Evolutionary conservation across 192 early-diverging fungal genomes (phyloP).

Genomic region (Anaeromyces robustus): DNA sequence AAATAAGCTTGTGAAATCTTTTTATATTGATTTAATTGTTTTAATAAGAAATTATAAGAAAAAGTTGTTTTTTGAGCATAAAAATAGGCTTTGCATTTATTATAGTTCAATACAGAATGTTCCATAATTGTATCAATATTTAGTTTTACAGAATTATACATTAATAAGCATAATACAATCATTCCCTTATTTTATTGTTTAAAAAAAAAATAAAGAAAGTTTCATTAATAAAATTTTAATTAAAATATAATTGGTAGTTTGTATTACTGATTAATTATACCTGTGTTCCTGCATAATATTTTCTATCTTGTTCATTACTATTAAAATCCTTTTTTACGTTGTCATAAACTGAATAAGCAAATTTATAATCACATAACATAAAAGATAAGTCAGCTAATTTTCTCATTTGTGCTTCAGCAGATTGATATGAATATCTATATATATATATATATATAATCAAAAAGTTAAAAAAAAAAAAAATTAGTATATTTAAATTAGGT

Average conservation of each 20-base stretch:
- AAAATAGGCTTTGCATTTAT: conserved; percentile 25
- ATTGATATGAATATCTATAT: conserved; percentile 39
- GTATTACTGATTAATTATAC: conserved; percentile 5
- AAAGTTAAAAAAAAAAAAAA: conserved; percentile 8
- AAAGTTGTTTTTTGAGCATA: conserved; percentile 59
- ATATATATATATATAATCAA: neutral
- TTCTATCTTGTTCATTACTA: conserved; percentile 8
- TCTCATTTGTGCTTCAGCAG: conserved; percentile 84
- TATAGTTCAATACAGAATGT: neutral
- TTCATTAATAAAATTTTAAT: neutral
- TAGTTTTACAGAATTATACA: conserved; percentile 22
- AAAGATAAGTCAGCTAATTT: conserved; percentile 91
- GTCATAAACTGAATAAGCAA: conserved; percentile 82
- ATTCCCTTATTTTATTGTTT: conserved; percentile 48
- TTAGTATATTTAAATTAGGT: no score
- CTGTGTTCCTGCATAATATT: conserved; percentile 26
- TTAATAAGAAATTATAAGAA: conserved; percentile 68
- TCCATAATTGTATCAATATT: neutral
- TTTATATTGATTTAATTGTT: conserved; percentile 44
- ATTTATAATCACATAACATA: conserved; percentile 85
- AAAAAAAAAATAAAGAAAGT: neutral
- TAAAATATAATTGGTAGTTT: neutral
- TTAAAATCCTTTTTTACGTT: conserved; percentile 41
- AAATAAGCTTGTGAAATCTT: conserved; percentile 43
- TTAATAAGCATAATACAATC: conserved; percentile 67